Evolutionary conservation across 1,284 basidiomycete species (phyloP), one percentile per base, ranked within the genome.

Genomic region (Apiotrichum brassicae): DNA sequence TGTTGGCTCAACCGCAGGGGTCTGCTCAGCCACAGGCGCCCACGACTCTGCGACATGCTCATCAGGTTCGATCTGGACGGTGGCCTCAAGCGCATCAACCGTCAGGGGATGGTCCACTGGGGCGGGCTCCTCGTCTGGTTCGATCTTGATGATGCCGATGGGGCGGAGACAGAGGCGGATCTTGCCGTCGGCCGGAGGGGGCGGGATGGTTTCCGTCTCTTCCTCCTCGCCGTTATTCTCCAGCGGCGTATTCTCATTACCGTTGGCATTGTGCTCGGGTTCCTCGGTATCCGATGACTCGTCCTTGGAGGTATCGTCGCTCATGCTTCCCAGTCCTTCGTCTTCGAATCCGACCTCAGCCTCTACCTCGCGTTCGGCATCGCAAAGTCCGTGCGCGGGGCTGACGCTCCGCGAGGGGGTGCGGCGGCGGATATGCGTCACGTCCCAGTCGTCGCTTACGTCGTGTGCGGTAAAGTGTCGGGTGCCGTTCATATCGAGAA

Each of bases 261-360:
- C n/a, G n/a, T n/a, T n/a, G n/a, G n/a, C n/a, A n/a, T n/a, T n/a
- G 26, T 53, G 36, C 35, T 50, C 59, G 14, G 40, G 48, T 20
- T 57, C 49, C 19, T 67, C 66, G 11, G 56, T 56, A 7, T 57
- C 57, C 12, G 73, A 74, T 7, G 68, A 12, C n/a, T 40, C 38
- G 20, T 40, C 42, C 14, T 43, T 45, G 6, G 22, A 24, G 32
- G 19, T 26, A 4, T 44, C 48, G 19, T 32, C 14, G 4, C 16
- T 18, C n/a, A n/a, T n/a, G n/a, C n/a, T n/a, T n/a, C n/a, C n/a
- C n/a, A n/a, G n/a, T n/a, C n/a, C n/a, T n/a, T n/a, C n/a, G n/a
- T n/a, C n/a, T n/a, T n/a, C n/a, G n/a, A n/a, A n/a, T n/a, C n/a
- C n/a, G 6, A 28, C 46, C 3, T 16, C 24, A 13, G 14, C 23